phyloP scores from a whole-genome alignment of 2,329 filamentous ascomycete species.

The Aciculosporium take region DNA sequence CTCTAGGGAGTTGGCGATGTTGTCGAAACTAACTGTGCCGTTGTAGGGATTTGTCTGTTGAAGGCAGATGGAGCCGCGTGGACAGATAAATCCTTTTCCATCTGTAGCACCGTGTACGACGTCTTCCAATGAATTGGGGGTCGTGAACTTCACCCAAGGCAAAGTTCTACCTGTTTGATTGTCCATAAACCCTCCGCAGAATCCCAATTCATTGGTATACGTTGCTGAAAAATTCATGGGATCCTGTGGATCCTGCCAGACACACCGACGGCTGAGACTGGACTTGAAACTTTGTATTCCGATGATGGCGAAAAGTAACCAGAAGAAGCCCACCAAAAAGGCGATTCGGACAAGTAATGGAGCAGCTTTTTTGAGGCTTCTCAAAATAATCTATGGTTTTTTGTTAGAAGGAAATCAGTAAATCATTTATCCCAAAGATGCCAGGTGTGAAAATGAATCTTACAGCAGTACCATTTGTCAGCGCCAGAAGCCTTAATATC shows the following conservation, averaged over 20 bases:
- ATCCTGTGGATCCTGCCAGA: constrained; percentile 55
- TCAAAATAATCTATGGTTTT: constrained; percentile 66
- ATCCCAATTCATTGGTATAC: constrained; percentile 53
- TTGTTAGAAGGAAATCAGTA: constrained; percentile 6
- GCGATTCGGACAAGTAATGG: constrained; percentile 84
- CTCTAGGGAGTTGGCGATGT: constrained; percentile 82
- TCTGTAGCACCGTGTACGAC: constrained; percentile 34
- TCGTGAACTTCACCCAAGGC: constrained; percentile 49
- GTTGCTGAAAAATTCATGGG: constrained; percentile 38
- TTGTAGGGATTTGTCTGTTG: constrained; percentile 68
- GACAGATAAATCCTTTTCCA: constrained; percentile 80
- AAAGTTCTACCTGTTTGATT: constrained; percentile 38
- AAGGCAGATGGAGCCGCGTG: constrained; percentile 67
- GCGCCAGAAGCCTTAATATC: constrained; percentile 75
- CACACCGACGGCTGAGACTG: constrained; percentile 61
- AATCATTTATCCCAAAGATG: background rate
- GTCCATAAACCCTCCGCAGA: constrained; percentile 74
- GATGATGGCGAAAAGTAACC: constrained; percentile 92
- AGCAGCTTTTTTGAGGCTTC: constrained; percentile 89
- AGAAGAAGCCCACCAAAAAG: constrained; percentile 92
- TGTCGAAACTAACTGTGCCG: constrained; percentile 84
- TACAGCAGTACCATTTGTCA: constrained; percentile 87
- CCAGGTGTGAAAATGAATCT: constrained; percentile 16
- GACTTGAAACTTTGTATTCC: constrained; percentile 94
- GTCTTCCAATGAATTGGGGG: constrained; percentile 25